A percentile compares a stretch with the other conserved stretches of the same genome.
phyloP scores from a whole-genome alignment of 2,329 filamentous ascomycete genomes.

The Fusarium liriodendri region DNA sequence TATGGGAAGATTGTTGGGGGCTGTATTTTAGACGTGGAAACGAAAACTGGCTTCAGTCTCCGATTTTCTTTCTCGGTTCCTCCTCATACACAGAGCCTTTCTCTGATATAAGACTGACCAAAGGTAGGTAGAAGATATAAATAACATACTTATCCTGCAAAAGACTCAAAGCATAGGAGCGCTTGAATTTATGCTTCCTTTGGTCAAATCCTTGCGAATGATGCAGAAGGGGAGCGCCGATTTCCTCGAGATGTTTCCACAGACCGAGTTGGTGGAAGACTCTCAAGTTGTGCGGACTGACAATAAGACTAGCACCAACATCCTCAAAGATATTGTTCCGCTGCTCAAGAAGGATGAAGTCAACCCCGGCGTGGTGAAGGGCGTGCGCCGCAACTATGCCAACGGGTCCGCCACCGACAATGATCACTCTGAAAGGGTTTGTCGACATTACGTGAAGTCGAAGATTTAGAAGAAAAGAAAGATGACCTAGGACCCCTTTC shows the following conservation, averaged over 20 bases:
- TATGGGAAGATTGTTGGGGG: background rate
- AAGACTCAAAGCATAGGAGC: background rate
- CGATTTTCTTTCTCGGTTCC: background rate
- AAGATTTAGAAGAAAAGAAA: background rate
- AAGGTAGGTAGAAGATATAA: background rate
- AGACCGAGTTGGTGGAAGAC: background rate
- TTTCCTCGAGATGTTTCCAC: background rate
- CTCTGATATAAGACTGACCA: background rate
- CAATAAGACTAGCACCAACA: background rate
- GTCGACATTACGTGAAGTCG: background rate
- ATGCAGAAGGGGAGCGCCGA: background rate
- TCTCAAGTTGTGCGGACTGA: background rate
- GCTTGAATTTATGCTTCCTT: background rate
- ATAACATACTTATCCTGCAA: background rate
- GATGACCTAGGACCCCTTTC: background rate
- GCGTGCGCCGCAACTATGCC: background rate
- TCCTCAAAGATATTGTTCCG: background rate
- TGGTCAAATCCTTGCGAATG: background rate
- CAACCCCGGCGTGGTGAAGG: background rate
- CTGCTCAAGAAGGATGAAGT: background rate
- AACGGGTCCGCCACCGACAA: background rate
- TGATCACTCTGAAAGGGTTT: background rate
- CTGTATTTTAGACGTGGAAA: background rate
- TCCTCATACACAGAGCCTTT: background rate
- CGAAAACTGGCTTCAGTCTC: background rate